phyloP scores from a whole-genome alignment of 2,329 filamentous ascomycete species.

The Hypoxylon sp. region DNA sequence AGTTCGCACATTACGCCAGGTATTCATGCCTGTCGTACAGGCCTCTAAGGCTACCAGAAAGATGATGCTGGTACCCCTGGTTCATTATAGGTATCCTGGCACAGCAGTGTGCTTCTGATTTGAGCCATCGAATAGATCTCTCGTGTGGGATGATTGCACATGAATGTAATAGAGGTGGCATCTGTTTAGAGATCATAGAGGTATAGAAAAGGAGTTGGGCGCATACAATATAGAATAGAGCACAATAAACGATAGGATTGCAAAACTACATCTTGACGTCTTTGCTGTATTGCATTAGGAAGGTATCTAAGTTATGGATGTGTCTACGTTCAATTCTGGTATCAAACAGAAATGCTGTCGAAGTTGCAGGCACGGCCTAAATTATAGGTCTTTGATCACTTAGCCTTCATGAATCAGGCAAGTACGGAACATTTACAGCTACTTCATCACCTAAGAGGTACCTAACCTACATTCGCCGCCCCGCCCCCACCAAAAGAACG shows the following conservation, averaged over 20 bases:
- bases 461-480: not conserved
- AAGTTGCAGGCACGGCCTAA: too few relatives aligned
- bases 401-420: not conserved
- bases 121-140: slow-evolving; percentile 9
- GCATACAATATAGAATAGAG: slow-evolving; percentile 19
- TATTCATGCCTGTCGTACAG: slow-evolving; percentile 21
- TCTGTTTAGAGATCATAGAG: slow-evolving; percentile 23
- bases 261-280: not conserved
- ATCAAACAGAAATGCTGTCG: too few relatives aligned
- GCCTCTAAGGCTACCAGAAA: slow-evolving; percentile 7
- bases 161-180: slow-evolving; percentile 15
- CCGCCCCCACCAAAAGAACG: slow-evolving; percentile 18
- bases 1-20: slow-evolving; percentile 5
- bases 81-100: slow-evolving; percentile 20
- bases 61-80: slow-evolving; percentile 21
- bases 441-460: not conserved
- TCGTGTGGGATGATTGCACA: slow-evolving; percentile 15
- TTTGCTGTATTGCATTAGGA: not conserved
- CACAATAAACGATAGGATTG: not conserved
- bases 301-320: not conserved
- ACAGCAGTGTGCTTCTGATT: slow-evolving; percentile 17
- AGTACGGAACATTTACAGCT: not conserved
- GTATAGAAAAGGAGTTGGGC: slow-evolving; percentile 12
- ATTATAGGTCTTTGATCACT: too few relatives aligned
- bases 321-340: too few relatives aligned